Conservation (phyloP, 164 flowering plant species). For the Annona squamosa region DNA sequence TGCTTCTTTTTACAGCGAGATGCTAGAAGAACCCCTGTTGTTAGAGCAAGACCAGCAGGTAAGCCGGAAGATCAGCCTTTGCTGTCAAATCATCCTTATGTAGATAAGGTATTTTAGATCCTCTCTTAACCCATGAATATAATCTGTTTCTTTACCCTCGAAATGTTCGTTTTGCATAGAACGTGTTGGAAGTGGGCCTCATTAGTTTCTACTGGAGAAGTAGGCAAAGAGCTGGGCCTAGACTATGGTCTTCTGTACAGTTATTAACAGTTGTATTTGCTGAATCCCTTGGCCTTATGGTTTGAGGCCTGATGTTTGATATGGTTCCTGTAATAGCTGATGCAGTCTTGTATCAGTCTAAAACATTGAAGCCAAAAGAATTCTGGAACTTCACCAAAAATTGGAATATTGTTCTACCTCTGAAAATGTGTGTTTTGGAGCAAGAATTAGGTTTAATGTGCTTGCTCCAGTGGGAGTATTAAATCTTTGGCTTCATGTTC, state of each 20-base stretch:
- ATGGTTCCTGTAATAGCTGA: too few species aligned
- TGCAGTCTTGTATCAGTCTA: too few species aligned
- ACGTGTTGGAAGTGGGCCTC: neutral
- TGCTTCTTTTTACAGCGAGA: constrained; percentile 60
- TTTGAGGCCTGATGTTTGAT: too few species aligned
- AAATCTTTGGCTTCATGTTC: too few species aligned
- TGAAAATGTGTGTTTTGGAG: too few species aligned
- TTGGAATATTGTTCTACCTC: too few species aligned
- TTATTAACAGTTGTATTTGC: too few species aligned
- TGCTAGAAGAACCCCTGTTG: constrained; percentile 83
- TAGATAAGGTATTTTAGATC: constrained; percentile 56
- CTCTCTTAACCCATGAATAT: neutral
- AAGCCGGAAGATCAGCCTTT: constrained; percentile 79
- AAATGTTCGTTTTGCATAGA: neutral
- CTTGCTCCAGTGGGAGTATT: too few species aligned
- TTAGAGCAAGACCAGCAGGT: constrained; percentile 57
- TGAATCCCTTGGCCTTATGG: too few species aligned
- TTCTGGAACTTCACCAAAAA: too few species aligned
- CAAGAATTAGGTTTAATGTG: too few species aligned
- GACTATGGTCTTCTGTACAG: neutral
- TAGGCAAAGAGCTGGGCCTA: neutral
- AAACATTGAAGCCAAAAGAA: too few species aligned
- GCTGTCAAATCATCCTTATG: constrained; percentile 85
- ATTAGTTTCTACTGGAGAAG: neutral
- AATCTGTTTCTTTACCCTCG: neutral